Percentiles rank a stretch among this genome's conserved stretches.
Evolutionary conservation across 805 yeast genomes (phyloP).

Genomic region (Candida chilensis): DNA sequence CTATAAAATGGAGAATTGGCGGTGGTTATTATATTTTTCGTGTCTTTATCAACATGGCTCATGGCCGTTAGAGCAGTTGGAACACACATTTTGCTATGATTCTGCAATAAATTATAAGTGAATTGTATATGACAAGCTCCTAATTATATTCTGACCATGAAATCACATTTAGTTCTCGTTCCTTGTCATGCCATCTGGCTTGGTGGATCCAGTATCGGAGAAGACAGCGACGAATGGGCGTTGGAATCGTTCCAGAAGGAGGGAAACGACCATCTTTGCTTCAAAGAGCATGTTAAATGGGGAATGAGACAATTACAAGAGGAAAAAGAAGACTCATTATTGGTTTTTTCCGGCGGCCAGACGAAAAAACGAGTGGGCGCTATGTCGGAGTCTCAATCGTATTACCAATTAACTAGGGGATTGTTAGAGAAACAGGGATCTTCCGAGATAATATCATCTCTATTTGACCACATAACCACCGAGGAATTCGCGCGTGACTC

Average conservation of each 20-base stretch:
- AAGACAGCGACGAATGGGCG: constrained; percentile 46
- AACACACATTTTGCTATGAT: too few relatives aligned
- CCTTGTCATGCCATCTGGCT: constrained; percentile 59
- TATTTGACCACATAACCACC: constrained; percentile 20
- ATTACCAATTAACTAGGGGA: constrained; percentile 32
- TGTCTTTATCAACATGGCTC: too few relatives aligned
- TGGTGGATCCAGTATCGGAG: constrained; percentile 32
- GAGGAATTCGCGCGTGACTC: constrained; percentile 79
- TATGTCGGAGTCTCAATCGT: constrained; percentile 54
- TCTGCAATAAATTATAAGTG: too few relatives aligned
- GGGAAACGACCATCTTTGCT: constrained; percentile 60
- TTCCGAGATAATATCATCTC: constrained; percentile 1
- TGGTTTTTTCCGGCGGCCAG: constrained; percentile 61
- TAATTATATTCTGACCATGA: too few relatives aligned
- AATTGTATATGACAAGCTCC: too few relatives aligned
- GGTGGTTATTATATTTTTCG: too few relatives aligned
- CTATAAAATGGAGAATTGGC: too few relatives aligned
- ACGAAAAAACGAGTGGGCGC: constrained; percentile 50
- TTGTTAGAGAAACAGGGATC: constrained; percentile 8
- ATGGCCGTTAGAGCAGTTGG: too few relatives aligned
- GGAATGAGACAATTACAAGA: constrained; percentile 26
- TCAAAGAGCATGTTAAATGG: constrained; percentile 47
- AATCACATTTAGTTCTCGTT: constrained; percentile 17
- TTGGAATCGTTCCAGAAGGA: constrained; percentile 61
- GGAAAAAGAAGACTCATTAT: constrained; percentile 14